Evolutionary conservation across 495 filamentous ascomycete genomes (phyloP).

Genomic region (Penicillium goetzii): DNA sequence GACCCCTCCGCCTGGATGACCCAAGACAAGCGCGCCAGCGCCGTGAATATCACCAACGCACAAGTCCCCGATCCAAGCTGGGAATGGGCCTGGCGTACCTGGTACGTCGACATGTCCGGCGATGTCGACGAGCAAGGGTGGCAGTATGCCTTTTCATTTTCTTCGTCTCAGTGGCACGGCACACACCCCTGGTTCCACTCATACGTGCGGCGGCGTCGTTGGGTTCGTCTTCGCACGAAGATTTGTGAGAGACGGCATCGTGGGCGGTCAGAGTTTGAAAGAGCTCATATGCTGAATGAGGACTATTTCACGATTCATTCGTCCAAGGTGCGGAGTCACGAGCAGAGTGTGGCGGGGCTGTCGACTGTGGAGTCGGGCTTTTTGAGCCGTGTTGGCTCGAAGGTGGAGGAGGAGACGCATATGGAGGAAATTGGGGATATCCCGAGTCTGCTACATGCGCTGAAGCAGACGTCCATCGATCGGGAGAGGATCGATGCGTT

Average conservation of each 20-base stretch:
- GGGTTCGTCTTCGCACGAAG: constrained; percentile 84
- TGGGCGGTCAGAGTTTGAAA: constrained; percentile 40
- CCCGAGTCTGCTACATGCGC: constrained; percentile 60
- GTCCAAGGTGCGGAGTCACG: constrained; percentile 44
- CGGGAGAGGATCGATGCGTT: constrained; percentile 86
- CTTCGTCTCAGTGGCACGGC: constrained; percentile 86
- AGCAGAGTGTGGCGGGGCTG: constrained; percentile 39
- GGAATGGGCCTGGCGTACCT: constrained; percentile 94
- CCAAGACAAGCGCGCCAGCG: constrained; percentile 66
- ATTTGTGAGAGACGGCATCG: constrained; percentile 26
- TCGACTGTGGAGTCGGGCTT: constrained; percentile 37
- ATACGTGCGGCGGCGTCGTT: constrained; percentile 85
- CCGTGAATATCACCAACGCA: constrained; percentile 86
- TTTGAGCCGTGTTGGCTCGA: constrained; percentile 36
- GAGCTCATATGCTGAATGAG: constrained; percentile 67
- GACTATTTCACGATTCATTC: constrained; percentile 88
- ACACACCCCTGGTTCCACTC: constrained; percentile 89
- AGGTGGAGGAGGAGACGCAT: constrained; percentile 40
- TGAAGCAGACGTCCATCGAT: constrained; percentile 76
- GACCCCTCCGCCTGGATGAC: constrained; percentile 90
- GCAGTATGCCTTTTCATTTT: constrained; percentile 91
- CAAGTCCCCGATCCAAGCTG: constrained; percentile 95
- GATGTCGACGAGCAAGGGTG: constrained; percentile 91
- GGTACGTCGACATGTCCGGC: constrained; percentile 91
- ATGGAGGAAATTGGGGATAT: constrained; percentile 67